Evolutionary conservation across 2,329 filamentous ascomycete genomes (phyloP).

Genomic region (Tolypocladium capitatum): DNA sequence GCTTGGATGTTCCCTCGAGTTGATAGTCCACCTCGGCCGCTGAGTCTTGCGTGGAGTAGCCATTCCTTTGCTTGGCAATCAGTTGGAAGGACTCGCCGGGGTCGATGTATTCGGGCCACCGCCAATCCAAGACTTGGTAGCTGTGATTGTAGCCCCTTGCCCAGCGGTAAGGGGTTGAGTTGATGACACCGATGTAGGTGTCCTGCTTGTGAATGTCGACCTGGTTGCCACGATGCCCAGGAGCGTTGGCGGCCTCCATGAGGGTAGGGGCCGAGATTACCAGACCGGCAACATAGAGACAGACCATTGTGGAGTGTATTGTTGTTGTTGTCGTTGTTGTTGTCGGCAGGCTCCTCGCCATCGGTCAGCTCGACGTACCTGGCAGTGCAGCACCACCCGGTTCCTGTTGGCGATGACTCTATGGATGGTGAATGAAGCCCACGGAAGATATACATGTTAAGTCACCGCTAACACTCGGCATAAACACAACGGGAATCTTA

Average conservation of each 20-base stretch:
- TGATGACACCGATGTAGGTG: conserved; percentile 15
- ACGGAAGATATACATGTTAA: no score
- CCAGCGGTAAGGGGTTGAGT: conserved; percentile 21
- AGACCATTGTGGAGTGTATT: background rate
- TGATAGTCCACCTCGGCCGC: conserved; percentile 16
- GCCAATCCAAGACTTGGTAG: conserved; percentile 11
- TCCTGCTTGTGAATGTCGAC: background rate
- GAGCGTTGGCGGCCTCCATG: background rate
- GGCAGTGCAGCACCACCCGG: no score
- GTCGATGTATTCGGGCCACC: conserved; percentile 13
- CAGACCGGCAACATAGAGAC: background rate
- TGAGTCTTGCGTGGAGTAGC: conserved; percentile 5
- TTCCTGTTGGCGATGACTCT: no score
- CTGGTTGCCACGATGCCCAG: background rate
- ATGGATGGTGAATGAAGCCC: no score
- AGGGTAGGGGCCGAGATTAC: background rate
- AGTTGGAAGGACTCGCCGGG: conserved; percentile 11
- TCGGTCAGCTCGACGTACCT: no score
- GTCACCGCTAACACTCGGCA: no score
- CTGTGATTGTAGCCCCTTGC: conserved; percentile 5
- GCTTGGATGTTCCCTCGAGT: conserved; percentile 13
- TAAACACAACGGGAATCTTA: no score
- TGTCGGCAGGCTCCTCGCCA: no score
- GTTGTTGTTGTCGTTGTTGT: background rate
- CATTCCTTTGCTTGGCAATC: background rate